Base-by-base conservation (phyloP, 2,329 filamentous ascomycete genomes). In the Sporothrix brasiliensis region DNA sequence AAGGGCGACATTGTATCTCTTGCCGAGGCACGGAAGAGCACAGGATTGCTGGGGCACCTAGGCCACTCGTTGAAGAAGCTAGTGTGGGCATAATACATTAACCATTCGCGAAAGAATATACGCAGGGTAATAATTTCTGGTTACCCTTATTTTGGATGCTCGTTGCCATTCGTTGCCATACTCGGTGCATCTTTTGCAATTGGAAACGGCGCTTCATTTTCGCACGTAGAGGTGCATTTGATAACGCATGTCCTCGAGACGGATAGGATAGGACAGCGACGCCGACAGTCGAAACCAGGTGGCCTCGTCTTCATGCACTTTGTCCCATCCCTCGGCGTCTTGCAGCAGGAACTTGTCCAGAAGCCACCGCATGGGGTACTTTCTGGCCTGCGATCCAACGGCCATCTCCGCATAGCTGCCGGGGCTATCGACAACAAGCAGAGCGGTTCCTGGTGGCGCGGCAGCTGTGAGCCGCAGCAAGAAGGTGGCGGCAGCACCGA, bases 291-390 rank as follows among this genome's bases (percentile, higher is more conserved):
- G 87, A 80, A 94, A 97, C 94, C 94, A 98, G 69, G 87, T 81
- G 2, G 92, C 93, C 63, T 97, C 92, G 72, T 93, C 85, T 27
- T 88, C 88, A 69, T 91, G 83, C 2, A 97, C 71, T 79, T 91
- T 93, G 74, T 89, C 86, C 94, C 94, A 98, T 75, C 69, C 80
- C 49, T 70, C 47, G 27, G 75, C 74, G 54, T 74, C 77, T 14
- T 92, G 79, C 24, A 73, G 58, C n/a, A 99, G 80, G 1, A 92
- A 91, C 77, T 95, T 91, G 76, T 97, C 91, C 2, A 99, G 83
- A 19, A 99, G 82, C 89, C 93, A 97, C 76, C 92, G 90, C 93
- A 97, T 98, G 0, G 94, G 94, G 77, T 98, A 98, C 72, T 86
- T 88, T 73, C 86, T 86, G 76, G 81, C 80, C 60, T 84, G 82